Evolutionary conservation across 169 alveolate species (phyloP).

Genomic region (Theileria parva): DNA sequence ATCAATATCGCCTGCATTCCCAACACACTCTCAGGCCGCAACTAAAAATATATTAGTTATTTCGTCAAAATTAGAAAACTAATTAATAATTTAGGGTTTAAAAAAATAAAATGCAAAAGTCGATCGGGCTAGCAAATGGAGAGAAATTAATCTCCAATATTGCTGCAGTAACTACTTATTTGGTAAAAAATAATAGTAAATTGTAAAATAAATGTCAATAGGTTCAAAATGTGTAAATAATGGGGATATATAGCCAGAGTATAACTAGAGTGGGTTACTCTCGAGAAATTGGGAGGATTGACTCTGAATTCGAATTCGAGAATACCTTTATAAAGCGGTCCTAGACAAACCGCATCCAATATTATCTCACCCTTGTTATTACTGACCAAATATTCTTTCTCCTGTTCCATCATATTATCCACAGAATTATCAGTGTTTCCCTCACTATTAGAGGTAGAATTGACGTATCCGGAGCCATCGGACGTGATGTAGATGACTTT

Average conservation of each 20-base stretch:
- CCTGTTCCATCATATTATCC: conserved; percentile 48
- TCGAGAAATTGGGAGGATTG: conserved; percentile 89
- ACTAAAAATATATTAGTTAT: conserved; percentile 28
- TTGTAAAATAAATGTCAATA: too few species aligned
- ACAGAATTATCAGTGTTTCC: conserved; percentile 76
- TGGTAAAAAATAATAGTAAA: too few species aligned
- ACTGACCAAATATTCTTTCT: conserved; percentile 12
- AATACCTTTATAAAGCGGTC: conserved; percentile 91
- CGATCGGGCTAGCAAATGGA: too few species aligned
- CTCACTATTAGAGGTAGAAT: too few species aligned
- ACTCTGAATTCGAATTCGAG: conserved; percentile 91
- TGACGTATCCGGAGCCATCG: conserved; percentile 68
- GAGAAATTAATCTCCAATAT: too few species aligned
- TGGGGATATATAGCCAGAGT: background rate
- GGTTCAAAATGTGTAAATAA: too few species aligned
- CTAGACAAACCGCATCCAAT: conserved; percentile 92
- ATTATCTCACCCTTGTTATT: conserved; percentile 85
- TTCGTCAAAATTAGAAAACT: conserved; percentile 64
- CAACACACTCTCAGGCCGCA: conserved; percentile 81
- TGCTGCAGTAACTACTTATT: too few species aligned
- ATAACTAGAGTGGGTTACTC: conserved; percentile 66
- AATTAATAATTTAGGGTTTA: background rate
- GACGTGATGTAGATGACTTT: conserved; percentile 82
- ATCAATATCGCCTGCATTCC: conserved; percentile 96
- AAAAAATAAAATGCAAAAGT: background rate